Evolutionary conservation across 179 eudicot species (phyloP), one percentile per base, ranked within the genome.

Genomic region (Drosera spatulata): DNA sequence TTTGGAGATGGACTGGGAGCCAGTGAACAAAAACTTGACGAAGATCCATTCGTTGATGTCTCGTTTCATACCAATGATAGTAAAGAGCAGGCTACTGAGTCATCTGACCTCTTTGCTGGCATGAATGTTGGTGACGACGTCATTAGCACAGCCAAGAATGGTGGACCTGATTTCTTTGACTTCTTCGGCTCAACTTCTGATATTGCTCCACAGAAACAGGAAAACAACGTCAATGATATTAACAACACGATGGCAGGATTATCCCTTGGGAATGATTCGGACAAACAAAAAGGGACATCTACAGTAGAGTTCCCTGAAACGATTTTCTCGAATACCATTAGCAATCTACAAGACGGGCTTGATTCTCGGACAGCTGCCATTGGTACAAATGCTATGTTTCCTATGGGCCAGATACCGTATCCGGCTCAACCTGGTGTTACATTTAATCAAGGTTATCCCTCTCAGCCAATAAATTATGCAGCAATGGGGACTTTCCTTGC

Each of bases 21-120:
- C 40, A 66, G 71, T 52, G 82, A 74, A 69, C 85, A 69, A 9
- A 80, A 63, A 65, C 50, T 66, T 33, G 80, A 82, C 40, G 86
- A 85, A 71, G 97, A 91, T 53, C 96, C 97, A 11, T 91, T 91
- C 77, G 86, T 94, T 48, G 97, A 91, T 74, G 97, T 91, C 44
- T 85, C 97, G 38, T 91, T 91, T 59, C 91, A 78, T 66, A 62
- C 68, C 53, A 69, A 65, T 50, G 81, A 74, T n/a, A 63, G 76
- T 11, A 82, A 72, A 63, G 85, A 75, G 51, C 74, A 66, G 58
- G 74, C 52, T 14, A 58, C 59, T 6, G 53, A 50, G 53, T 50
- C 53, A 50, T 4, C 10, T 50, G 94, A 90, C 73, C 75, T 87
- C 14, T 90, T 90, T 77, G 81, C 95, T n/a, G 97, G 87, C 22